A percentile compares a stretch with the other conserved stretches of the same genome.
Conservation (phyloP, 2,329 filamentous ascomycete species). For the Blastomyces percursus region DNA sequence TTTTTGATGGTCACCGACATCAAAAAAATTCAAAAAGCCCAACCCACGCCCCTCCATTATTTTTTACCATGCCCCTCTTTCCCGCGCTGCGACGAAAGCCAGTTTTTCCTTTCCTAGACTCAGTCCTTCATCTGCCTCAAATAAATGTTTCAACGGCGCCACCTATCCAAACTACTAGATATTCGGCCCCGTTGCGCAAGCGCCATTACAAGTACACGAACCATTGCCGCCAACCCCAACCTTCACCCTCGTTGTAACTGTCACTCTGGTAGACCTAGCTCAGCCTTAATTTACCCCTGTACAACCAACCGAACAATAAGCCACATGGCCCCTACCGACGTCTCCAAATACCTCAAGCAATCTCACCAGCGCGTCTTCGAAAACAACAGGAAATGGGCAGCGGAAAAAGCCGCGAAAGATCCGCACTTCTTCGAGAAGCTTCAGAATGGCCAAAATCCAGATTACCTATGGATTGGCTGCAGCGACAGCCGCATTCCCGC, state of each 20-base stretch:
- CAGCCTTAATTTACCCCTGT: not conserved
- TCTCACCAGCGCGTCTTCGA: conserved; percentile 58
- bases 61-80: not conserved
- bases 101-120: not conserved
- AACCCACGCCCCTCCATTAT: not conserved
- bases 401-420: conserved; percentile 47
- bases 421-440: conserved; percentile 56
- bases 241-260: not conserved
- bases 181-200: not conserved
- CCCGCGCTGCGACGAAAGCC: not conserved
- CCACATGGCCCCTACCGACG: conserved; percentile 1
- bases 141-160: conserved; percentile 1
- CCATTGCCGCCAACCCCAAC: not conserved
- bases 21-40: not conserved
- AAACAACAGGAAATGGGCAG: conserved; percentile 57
- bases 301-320: not conserved
- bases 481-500: conserved; percentile 24
- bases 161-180: not conserved
- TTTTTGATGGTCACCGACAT: not conserved
- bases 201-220: not conserved
- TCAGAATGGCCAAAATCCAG: conserved; percentile 53
- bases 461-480: conserved; percentile 48
- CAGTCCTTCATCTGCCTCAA: not conserved
- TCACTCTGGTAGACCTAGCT: not conserved
- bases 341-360: conserved; percentile 22